phyloP scores from a whole-genome alignment of 306 rosid species.

The Quercus rubra region DNA sequence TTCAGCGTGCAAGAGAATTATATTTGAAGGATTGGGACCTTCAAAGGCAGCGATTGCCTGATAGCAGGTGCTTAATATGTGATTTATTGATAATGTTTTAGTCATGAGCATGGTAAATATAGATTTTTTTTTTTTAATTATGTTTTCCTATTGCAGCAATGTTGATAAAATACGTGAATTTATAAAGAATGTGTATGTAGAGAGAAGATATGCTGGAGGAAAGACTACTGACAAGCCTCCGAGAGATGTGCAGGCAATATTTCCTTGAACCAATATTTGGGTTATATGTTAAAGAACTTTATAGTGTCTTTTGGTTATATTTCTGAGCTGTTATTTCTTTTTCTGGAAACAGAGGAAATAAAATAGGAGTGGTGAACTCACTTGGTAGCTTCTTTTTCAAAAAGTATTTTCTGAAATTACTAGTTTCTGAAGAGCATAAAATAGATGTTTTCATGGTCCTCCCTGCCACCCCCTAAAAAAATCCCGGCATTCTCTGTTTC shows the following conservation, averaged over 20 bases:
- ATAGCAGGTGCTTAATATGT: conserved; percentile 56
- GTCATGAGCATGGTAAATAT: not conserved
- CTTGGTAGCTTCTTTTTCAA: not conserved
- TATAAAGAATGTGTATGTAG: conserved; percentile 71
- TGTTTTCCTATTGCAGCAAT: conserved; percentile 60
- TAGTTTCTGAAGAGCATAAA: not conserved
- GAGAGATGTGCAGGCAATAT: conserved; percentile 74
- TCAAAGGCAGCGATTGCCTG: conserved; percentile 71
- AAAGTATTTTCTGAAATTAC: not conserved
- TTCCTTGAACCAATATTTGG: conserved; percentile 3
- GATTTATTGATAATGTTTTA: conserved; percentile 9
- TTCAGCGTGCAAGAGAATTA: conserved; percentile 85
- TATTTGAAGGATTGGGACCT: conserved; percentile 90
- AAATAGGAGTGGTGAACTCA: not conserved
- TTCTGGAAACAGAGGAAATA: not conserved
- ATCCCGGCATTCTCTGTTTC: not conserved
- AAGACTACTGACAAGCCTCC: conserved; percentile 74
- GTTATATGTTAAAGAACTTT: conserved; percentile 3
- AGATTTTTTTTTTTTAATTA: conserved; percentile 1
- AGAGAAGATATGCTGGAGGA: conserved; percentile 63
- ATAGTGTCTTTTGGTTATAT: not conserved
- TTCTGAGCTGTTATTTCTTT: not conserved
- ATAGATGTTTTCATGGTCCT: not conserved
- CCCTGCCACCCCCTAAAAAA: not conserved
- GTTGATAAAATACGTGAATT: conserved; percentile 75